Percentiles rank a stretch among this genome's conserved stretches.
Conservation (phyloP, 2,329 filamentous ascomycete genomes). For the Grosmannia huntii region DNA sequence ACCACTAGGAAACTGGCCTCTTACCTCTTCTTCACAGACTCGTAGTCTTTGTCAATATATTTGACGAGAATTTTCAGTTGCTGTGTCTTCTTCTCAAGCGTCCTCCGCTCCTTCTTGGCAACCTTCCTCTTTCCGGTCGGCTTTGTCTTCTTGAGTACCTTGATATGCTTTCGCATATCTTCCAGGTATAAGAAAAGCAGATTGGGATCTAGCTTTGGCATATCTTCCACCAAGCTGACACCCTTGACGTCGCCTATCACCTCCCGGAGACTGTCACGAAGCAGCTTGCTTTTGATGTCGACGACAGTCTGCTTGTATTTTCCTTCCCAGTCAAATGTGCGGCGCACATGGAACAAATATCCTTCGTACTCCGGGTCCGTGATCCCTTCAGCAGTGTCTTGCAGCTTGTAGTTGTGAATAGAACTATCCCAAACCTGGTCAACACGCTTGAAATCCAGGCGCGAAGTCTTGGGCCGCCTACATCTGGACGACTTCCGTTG, state of each 20-base stretch:
- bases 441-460: slow-evolving; percentile 35
- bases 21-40: slow-evolving; percentile 54
- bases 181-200: slow-evolving; percentile 66
- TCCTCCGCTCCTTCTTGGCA: slow-evolving; percentile 48
- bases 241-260: slow-evolving; percentile 68
- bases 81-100: slow-evolving; percentile 42
- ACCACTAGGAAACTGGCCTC: background rate
- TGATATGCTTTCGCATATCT: slow-evolving; percentile 53
- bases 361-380: slow-evolving; percentile 53
- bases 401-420: slow-evolving; percentile 39
- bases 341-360: slow-evolving; percentile 71
- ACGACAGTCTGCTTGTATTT: slow-evolving; percentile 62
- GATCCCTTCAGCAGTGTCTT: slow-evolving; percentile 35
- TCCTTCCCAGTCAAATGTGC: slow-evolving; percentile 74
- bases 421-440: slow-evolving; percentile 40
- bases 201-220: slow-evolving; percentile 59
- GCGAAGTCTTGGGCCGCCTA: slow-evolving; percentile 9
- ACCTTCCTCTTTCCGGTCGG: slow-evolving; percentile 36
- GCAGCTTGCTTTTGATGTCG: slow-evolving; percentile 72
- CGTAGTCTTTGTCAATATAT: slow-evolving; percentile 52
- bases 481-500: background rate
- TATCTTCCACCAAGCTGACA: slow-evolving; percentile 68
- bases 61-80: slow-evolving; percentile 50
- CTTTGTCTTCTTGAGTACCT: slow-evolving; percentile 49
- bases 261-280: slow-evolving; percentile 57